These are phyloP conservation scores for Alternaria novae-zelandiae DNA, from an alignment of 2,329 filamentous ascomycete species.

Conservation along the genomic window DNA sequence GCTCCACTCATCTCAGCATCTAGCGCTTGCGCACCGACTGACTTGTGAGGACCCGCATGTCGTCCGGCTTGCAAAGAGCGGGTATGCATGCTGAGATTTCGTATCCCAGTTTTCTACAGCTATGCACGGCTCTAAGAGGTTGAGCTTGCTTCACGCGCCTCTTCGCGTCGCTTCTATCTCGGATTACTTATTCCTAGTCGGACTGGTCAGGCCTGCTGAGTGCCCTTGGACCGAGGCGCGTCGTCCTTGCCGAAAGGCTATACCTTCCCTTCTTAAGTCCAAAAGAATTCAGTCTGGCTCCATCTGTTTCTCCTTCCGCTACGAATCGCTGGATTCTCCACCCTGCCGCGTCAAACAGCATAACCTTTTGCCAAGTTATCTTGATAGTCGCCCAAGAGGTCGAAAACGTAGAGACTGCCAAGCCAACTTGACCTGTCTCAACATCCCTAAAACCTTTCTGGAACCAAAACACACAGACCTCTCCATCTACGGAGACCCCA, in stretches of 20 bases:
- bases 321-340: conserved; percentile 32
- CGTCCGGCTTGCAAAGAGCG: conserved; percentile 18
- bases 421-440: conserved; percentile 25
- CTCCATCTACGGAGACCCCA: conserved; percentile 17
- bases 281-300: conserved; percentile 9
- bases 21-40: conserved; percentile 21
- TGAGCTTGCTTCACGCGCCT: conserved; percentile 18
- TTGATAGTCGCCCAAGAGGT: conserved; percentile 32
- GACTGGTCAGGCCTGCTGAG: conserved; percentile 10
- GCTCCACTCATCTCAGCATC: conserved; percentile 25
- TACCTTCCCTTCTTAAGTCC: conserved; percentile 13
- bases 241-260: conserved; percentile 14
- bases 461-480: conserved; percentile 25
- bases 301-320: conserved; percentile 15
- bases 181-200: conserved; percentile 19
- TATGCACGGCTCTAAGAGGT: conserved; percentile 21
- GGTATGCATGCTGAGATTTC: conserved; percentile 26
- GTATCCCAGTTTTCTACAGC: conserved; percentile 22
- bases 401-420: conserved; percentile 33
- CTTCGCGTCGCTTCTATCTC: conserved; percentile 23
- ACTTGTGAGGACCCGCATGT: conserved; percentile 18
- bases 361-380: conserved; percentile 24
- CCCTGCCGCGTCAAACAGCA: conserved; percentile 38
- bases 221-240: conserved; percentile 23
- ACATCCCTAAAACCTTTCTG: conserved; percentile 31